Evolutionary conservation across 192 early-diverging fungal genomes (phyloP).

Genomic region (Coemansia sp.): DNA sequence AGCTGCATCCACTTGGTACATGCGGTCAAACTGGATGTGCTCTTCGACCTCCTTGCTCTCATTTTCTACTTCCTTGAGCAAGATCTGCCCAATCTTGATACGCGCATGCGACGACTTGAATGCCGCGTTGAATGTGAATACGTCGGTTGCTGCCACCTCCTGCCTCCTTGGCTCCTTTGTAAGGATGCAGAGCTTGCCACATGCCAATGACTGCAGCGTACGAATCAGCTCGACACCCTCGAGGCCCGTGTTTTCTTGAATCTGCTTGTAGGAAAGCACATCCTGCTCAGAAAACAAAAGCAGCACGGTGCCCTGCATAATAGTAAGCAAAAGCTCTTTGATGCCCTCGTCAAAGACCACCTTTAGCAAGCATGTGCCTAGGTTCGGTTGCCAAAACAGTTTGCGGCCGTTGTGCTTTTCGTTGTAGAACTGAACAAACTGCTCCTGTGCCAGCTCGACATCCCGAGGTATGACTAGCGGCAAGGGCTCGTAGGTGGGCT

Average conservation of each 20-base stretch:
- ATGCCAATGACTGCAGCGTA: slow-evolving; percentile 82
- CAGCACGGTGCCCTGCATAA: slow-evolving; percentile 67
- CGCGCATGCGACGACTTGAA: slow-evolving; percentile 56
- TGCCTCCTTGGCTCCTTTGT: slow-evolving; percentile 65
- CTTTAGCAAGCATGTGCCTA: slow-evolving; percentile 74
- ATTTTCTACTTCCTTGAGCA: slow-evolving; percentile 82
- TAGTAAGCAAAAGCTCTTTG: slow-evolving; percentile 62
- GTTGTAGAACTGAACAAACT: slow-evolving; percentile 76
- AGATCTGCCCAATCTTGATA: slow-evolving; percentile 85
- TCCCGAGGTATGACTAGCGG: slow-evolving; percentile 67
- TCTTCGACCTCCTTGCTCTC: slow-evolving; percentile 89
- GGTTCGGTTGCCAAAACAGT: slow-evolving; percentile 78
- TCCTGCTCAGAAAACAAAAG: slow-evolving; percentile 63
- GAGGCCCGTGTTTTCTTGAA: slow-evolving; percentile 70
- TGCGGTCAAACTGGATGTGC: slow-evolving; percentile 91
- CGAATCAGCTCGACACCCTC: slow-evolving; percentile 77
- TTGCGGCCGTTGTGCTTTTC: slow-evolving; percentile 73
- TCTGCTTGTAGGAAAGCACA: slow-evolving; percentile 61
- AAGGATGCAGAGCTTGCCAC: slow-evolving; percentile 80
- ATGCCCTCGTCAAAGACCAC: slow-evolving; percentile 53
- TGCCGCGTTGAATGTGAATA: slow-evolving; percentile 35
- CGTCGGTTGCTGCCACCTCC: slow-evolving; percentile 55
- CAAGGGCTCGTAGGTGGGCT: slow-evolving; percentile 86
- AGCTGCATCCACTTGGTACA: slow-evolving; percentile 92
- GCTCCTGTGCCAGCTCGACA: slow-evolving; percentile 55